Evolutionary conservation across 179 eudicot species (phyloP), one percentile per base, ranked within the genome.

Genomic region (Heliamphora ciliata): DNA sequence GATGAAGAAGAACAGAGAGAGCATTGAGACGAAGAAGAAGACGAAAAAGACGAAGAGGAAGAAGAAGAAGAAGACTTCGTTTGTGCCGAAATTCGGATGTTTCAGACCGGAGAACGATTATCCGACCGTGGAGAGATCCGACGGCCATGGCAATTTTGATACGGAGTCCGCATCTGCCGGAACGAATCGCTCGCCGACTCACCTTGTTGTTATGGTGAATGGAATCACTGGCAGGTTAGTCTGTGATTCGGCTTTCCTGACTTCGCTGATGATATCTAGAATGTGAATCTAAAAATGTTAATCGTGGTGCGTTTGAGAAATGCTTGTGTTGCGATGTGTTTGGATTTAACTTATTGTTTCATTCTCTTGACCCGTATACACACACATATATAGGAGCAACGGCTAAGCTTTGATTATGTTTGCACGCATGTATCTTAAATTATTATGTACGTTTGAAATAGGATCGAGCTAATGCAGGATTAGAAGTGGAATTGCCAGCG

Each of bases 161-260:
- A 87, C 91, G 90, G 91, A 89, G 80, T 86, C 98, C 14, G 89
- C 83, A 74, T 64, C 55, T 79, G 69, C 68, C 2, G 88, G 75
- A 51, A 74, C 58, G 59, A 76, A 70, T 52, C 86, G 64, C 54
- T n/a, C 70, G 40, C 97, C 92, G 65, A 81, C 87, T 70, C 98
- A 95, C 83, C 86, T 94, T 40, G 80, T 95, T 75, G 83, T 95
- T 54, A 93, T 88, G 92, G 93, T 93, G 58, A 92, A 95, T 72
- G 98, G 98, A 50, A 88, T 95, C 47, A 85, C 92, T 84, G 98
- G 97, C 77, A 95, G 96, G 97, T 94, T 50, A 10, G 86, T 74
- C 10, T 8, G 13, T 68, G 61, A 18, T 67, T 61, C 17, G 0
- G 44, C 4, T 56, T 70, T 47, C 18, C 2, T 10, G 48, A 3